Base-by-base conservation (phyloP, 78 protist genomes). In the Speleostelium caveatum region DNA sequence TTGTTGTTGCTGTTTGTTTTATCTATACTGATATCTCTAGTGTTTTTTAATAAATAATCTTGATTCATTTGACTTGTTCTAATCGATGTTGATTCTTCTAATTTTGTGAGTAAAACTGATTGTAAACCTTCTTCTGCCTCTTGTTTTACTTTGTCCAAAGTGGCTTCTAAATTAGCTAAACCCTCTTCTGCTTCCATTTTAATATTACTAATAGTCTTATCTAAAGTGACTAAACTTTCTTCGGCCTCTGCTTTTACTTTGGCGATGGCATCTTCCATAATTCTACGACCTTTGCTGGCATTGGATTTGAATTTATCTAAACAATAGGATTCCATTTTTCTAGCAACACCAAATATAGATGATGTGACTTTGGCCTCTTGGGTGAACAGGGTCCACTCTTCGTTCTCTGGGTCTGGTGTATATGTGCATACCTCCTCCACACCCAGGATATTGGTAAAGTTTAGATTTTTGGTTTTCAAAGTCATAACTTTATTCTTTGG, bases 361-460 rank as follows among this genome's bases (percentile, higher is more conserved):
- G 90, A 67, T 0, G 79, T 80, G 3, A 80, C 78, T 2, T 72
- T 80, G 2, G 90, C 90, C 22, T 80, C 90, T 68, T 80, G 90
- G 5, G 60, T 80, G 56, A 80, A 80, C 8, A 63, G 72, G 0
- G 90, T 80, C 87, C 86, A 87, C 21, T 87, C 87, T 16, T 55
- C 45, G 38, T 87, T 87, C 2, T 66, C 35, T 33, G 86, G 88
- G 61, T 87, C 76, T 33, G 58, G 83, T 66, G 75, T 68, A 45
- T 87, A 87, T 2, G 94, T 87, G 77, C 79, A 73, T 1, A 68
- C 78, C 55, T 87, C 94, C 3, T 87, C 79, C 14, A 87, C 56
- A 66, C 86, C 86, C 6, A 87, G 30, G 28, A 87, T 53, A 53
- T 77, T 87, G 10, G 77, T 60, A 22, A 87, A 87, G 19, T 69